These are phyloP conservation scores for Daldinia concentrica DNA, from an alignment of 495 filamentous ascomycete species.

Conservation along the genomic window DNA sequence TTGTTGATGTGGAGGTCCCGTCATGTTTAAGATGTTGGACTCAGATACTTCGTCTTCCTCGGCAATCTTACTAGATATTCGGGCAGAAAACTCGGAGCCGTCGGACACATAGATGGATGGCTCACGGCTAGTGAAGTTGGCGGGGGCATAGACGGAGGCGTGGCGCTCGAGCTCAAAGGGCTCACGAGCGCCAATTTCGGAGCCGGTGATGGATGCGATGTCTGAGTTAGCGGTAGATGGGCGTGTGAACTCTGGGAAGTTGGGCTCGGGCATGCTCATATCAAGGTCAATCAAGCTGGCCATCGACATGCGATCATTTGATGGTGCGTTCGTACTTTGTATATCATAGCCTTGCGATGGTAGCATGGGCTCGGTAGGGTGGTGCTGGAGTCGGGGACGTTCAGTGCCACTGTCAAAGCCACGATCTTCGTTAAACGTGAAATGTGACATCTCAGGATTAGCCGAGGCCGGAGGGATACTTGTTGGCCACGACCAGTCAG, in stretches of 20 bases:
- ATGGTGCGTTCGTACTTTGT: constrained; percentile 14
- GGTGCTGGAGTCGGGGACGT: constrained; percentile 59
- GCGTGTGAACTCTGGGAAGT: constrained; percentile 49
- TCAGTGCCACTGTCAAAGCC: constrained; percentile 43
- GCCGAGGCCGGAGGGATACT: constrained; percentile 59
- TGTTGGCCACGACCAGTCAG: constrained; percentile 71
- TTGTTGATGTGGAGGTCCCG: background rate
- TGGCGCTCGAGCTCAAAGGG: constrained; percentile 66
- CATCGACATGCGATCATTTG: constrained; percentile 54
- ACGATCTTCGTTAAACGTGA: constrained; percentile 53
- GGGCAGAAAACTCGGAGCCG: constrained; percentile 53
- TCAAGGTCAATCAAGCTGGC: constrained; percentile 63
- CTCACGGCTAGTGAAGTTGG: constrained; percentile 50
- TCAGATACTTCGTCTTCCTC: constrained; percentile 35
- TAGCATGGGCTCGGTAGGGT: constrained; percentile 59
- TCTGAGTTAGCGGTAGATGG: constrained; percentile 66
- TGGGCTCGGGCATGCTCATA: constrained; percentile 55
- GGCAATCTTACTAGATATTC: constrained; percentile 44
- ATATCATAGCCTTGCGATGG: constrained; percentile 55
- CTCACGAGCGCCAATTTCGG: constrained; percentile 57
- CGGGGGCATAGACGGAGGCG: constrained; percentile 58
- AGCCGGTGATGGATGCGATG: constrained; percentile 56
- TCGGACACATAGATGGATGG: constrained; percentile 64
- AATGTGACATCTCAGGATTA: constrained; percentile 60
- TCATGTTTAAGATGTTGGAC: constrained; percentile 1